These are phyloP conservation scores for Chrysoporthe austroafricana DNA, from an alignment of 2,329 filamentous ascomycete genomes.

Conservation along the genomic window DNA sequence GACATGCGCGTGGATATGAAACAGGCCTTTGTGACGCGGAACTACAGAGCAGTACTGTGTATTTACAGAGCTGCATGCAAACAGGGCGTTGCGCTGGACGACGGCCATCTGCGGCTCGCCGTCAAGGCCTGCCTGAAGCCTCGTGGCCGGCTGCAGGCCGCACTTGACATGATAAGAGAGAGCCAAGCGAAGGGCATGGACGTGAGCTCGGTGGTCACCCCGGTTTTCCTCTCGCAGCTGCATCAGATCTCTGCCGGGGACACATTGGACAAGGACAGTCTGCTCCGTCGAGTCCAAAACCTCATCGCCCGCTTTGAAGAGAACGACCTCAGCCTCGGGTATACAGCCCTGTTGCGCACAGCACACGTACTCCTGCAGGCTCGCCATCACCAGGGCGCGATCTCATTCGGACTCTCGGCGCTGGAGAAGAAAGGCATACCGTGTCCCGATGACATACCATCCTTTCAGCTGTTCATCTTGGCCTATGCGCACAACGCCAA, in stretches of 20 bases:
- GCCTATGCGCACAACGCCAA: constrained; percentile 36
- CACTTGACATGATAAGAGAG: constrained; percentile 44
- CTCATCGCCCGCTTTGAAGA: constrained; percentile 33
- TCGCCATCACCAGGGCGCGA: constrained; percentile 35
- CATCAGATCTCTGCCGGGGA: constrained; percentile 37
- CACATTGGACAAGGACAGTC: constrained; percentile 29
- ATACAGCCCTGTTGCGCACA: constrained; percentile 37
- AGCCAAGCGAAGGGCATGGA: constrained; percentile 48
- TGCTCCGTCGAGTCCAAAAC: constrained; percentile 30
- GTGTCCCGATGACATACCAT: constrained; percentile 37
- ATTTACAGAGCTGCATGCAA: constrained; percentile 45
- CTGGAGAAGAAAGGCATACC: constrained; percentile 30
- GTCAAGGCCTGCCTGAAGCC: constrained; percentile 47
- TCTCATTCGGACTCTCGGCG: constrained; percentile 36
- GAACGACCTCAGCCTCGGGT: constrained; percentile 32
- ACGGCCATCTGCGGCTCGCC: constrained; percentile 51
- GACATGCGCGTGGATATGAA: constrained; percentile 25
- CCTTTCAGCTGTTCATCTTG: constrained; percentile 38
- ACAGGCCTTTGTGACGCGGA: constrained; percentile 20
- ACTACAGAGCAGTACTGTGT: constrained; percentile 14
- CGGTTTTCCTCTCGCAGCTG: constrained; percentile 45
- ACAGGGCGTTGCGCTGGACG: constrained; percentile 42
- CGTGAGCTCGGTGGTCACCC: constrained; percentile 44
- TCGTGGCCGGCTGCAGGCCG: constrained; percentile 36
- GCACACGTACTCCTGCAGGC: constrained; percentile 36